A percentile compares a stretch with the other conserved stretches of the same genome.
phyloP scores from a whole-genome alignment of 768 basidiomycete genomes.

The Xerocomellus dryophilus region DNA sequence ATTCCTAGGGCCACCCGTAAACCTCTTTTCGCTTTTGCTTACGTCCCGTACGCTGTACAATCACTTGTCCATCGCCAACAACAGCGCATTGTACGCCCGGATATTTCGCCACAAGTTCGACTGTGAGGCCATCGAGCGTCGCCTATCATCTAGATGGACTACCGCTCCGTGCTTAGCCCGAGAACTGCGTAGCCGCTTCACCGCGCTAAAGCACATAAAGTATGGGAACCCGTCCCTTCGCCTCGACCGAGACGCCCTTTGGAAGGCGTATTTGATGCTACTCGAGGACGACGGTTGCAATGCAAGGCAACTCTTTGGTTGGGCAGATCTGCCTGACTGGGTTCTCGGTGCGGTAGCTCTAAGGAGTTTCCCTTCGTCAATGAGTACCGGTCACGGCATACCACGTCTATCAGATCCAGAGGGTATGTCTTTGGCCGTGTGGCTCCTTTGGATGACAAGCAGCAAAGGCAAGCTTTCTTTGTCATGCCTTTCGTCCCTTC shows the following conservation, averaged over 20 bases:
- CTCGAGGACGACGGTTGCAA: conserved; percentile 52
- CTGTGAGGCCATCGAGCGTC: conserved; percentile 36
- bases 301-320: conserved; percentile 39
- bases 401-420: conserved; percentile 33
- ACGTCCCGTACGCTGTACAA: conserved; percentile 37
- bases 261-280: conserved; percentile 54
- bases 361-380: conserved; percentile 6
- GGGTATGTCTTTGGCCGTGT: conserved; percentile 39
- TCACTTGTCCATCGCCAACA: conserved; percentile 35
- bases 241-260: conserved; percentile 42
- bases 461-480: conserved; percentile 34
- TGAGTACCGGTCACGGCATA: background rate
- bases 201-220: conserved; percentile 42
- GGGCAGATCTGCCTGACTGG: conserved; percentile 38
- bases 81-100: conserved; percentile 40
- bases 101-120: conserved; percentile 49
- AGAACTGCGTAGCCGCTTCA: conserved; percentile 45
- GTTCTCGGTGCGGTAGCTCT: conserved; percentile 15
- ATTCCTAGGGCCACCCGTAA: conserved; percentile 44
- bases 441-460: conserved; percentile 48
- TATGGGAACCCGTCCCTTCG: conserved; percentile 10
- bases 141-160: conserved; percentile 38
- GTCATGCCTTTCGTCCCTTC: background rate
- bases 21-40: conserved; percentile 38
- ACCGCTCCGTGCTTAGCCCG: conserved; percentile 37